phyloP scores from a whole-genome alignment of 31 red algal species.

The Endocladia muricata region DNA sequence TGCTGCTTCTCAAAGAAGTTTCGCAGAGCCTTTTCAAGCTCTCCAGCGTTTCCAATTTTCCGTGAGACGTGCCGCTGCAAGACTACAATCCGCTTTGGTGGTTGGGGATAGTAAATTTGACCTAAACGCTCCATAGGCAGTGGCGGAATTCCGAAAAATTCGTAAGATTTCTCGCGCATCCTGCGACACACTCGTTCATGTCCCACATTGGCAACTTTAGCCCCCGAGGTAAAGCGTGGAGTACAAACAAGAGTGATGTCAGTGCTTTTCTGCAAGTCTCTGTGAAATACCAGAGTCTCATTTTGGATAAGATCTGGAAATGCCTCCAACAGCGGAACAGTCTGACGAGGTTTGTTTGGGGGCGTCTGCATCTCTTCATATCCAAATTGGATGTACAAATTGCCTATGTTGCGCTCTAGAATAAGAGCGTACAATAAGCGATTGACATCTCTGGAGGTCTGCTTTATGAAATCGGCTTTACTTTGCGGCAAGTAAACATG shows the following conservation, averaged over 20 bases:
- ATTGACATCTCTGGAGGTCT: constrained; percentile 19
- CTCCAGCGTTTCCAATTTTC: background rate
- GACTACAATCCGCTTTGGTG: constrained; percentile 12
- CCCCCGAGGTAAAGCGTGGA: constrained; percentile 14
- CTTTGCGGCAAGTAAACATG: constrained; percentile 48
- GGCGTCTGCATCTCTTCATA: background rate
- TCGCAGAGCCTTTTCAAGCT: background rate
- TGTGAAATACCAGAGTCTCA: constrained; percentile 1
- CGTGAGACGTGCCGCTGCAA: constrained; percentile 14
- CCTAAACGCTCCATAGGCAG: constrained; percentile 7
- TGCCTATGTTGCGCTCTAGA: background rate
- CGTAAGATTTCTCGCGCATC: background rate
- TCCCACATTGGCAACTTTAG: background rate
- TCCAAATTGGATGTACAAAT: background rate
- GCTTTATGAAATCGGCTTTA: constrained; percentile 8
- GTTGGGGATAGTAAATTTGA: background rate
- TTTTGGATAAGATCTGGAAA: constrained; percentile 1
- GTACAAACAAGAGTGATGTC: constrained; percentile 10
- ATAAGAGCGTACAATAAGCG: constrained; percentile 19
- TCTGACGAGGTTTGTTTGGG: background rate
- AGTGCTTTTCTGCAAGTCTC: background rate
- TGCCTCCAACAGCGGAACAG: background rate
- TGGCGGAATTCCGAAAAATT: background rate
- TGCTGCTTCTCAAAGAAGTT: constrained; percentile 3
- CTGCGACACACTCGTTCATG: constrained; percentile 28